Conservation (phyloP, 1,284 basidiomycete genomes). For the Clitocybe nebularis region DNA sequence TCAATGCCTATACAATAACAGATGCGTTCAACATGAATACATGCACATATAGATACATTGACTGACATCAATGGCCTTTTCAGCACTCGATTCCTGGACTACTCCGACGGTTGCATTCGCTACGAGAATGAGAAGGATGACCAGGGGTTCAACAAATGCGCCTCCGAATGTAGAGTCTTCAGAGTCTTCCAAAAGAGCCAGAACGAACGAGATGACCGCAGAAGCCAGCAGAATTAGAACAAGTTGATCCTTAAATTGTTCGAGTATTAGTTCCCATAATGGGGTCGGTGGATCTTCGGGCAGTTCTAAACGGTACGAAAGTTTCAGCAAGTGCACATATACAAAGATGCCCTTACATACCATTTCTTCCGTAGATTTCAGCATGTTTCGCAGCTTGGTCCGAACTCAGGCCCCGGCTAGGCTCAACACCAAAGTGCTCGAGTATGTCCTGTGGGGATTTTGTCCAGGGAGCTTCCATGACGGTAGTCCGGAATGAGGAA, state of each 20-base stretch:
- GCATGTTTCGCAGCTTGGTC: conserved; percentile 69
- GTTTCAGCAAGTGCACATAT: conserved; percentile 7
- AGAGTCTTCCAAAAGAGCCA: conserved; percentile 80
- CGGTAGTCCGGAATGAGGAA: conserved; percentile 23
- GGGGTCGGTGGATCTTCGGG: conserved; percentile 90
- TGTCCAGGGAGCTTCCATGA: conserved; percentile 74
- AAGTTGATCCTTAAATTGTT: conserved; percentile 97
- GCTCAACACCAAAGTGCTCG: conserved; percentile 61
- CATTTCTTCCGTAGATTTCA: conserved; percentile 81
- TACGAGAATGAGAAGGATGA: conserved; percentile 90
- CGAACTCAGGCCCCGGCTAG: conserved; percentile 49
- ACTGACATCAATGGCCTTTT: conserved; percentile 91
- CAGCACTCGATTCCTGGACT: conserved; percentile 91
- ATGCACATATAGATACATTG: conserved; percentile 7
- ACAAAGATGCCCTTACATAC: conserved; percentile 38
- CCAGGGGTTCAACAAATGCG: conserved; percentile 90
- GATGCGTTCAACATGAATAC: conserved; percentile 9
- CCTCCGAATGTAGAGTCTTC: conserved; percentile 64
- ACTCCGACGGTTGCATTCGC: conserved; percentile 95
- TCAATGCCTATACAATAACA: conserved; percentile 66
- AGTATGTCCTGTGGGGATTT: conserved; percentile 59
- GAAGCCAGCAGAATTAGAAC: conserved; percentile 92
- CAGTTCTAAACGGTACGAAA: conserved; percentile 53
- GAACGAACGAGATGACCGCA: conserved; percentile 85
- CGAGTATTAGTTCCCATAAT: conserved; percentile 89